phyloP scores from a whole-genome alignment of 306 rosid genomes.

The Gillenia trifoliata region DNA sequence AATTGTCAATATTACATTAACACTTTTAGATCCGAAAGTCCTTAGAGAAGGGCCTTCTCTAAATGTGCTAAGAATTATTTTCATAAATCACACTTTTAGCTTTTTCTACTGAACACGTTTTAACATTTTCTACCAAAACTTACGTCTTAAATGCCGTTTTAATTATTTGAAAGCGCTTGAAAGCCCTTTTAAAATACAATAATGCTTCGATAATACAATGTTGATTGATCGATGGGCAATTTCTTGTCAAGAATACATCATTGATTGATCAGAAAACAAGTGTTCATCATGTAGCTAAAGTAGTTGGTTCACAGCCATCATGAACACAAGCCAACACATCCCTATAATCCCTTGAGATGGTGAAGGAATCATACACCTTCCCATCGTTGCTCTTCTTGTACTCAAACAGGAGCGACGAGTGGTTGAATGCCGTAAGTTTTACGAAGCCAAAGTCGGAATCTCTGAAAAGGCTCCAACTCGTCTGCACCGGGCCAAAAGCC shows the following conservation, averaged over 20 bases:
- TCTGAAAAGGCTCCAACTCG: slow-evolving; percentile 67
- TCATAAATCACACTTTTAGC: no score
- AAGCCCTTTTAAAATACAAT: no score
- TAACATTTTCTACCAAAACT: no score
- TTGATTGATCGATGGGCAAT: no score
- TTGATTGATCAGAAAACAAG: not conserved
- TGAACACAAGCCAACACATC: slow-evolving; percentile 82
- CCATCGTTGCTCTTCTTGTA: slow-evolving; percentile 81
- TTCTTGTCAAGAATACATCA: not conserved
- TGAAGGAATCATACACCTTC: slow-evolving; percentile 62
- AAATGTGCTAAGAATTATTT: no score
- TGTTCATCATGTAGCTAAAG: slow-evolving; percentile 35
- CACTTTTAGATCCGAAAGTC: no score
- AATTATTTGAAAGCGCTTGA: no score
- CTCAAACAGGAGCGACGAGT: slow-evolving; percentile 57
- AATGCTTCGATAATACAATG: no score
- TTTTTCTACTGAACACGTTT: no score
- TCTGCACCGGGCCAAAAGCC: slow-evolving; percentile 31
- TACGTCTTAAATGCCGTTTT: no score
- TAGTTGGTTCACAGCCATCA: slow-evolving; percentile 64
- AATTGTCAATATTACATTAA: no score
- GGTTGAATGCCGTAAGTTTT: slow-evolving; percentile 73
- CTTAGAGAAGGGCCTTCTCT: no score
- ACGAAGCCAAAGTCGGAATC: slow-evolving; percentile 70
- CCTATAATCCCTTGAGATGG: slow-evolving; percentile 67